phyloP scores from a whole-genome alignment of 805 yeast species.

The Wickerhamomyces bovis region DNA sequence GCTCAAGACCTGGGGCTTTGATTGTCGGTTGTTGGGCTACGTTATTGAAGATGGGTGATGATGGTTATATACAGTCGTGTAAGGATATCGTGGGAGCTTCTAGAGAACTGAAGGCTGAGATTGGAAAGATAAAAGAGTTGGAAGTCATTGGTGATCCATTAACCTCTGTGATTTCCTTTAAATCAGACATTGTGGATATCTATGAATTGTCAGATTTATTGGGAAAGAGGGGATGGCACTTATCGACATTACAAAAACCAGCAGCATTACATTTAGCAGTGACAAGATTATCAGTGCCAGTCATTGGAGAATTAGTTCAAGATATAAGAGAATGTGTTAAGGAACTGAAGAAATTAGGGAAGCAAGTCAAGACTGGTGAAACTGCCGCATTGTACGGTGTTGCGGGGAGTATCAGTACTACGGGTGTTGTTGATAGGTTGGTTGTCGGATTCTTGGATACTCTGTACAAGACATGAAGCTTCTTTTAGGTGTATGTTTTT shows the following conservation, averaged over 20 bases:
- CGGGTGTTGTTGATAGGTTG: slow-evolving; percentile 75
- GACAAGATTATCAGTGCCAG: slow-evolving; percentile 61
- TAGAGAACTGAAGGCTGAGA: slow-evolving; percentile 43
- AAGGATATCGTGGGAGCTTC: slow-evolving; percentile 63
- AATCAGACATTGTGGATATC: slow-evolving; percentile 53
- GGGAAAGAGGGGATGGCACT: slow-evolving; percentile 76
- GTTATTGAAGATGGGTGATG: slow-evolving; percentile 69
- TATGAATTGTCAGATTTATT: slow-evolving; percentile 75
- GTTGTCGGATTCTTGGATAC: slow-evolving; percentile 80
- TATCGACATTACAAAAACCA: slow-evolving; percentile 81
- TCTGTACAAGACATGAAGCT: slow-evolving; percentile 50
- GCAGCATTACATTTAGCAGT: slow-evolving; percentile 88
- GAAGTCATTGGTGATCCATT: slow-evolving; percentile 80
- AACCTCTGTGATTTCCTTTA: slow-evolving; percentile 77
- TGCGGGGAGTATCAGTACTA: slow-evolving; percentile 83
- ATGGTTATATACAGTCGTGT: slow-evolving; percentile 72
- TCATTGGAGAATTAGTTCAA: slow-evolving; percentile 53
- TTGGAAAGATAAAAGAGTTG: slow-evolving; percentile 49
- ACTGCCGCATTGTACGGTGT: slow-evolving; percentile 93
- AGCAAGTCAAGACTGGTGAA: slow-evolving; percentile 35
- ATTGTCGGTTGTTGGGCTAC: slow-evolving; percentile 99
- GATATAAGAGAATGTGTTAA: slow-evolving; percentile 31
- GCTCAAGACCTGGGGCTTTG: slow-evolving; percentile 94
- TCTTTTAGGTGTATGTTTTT: too few relatives aligned
- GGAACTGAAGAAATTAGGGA: slow-evolving; percentile 14